phyloP scores from a whole-genome alignment of 2,329 filamentous ascomycete species.

The Epichloe bromicola region DNA sequence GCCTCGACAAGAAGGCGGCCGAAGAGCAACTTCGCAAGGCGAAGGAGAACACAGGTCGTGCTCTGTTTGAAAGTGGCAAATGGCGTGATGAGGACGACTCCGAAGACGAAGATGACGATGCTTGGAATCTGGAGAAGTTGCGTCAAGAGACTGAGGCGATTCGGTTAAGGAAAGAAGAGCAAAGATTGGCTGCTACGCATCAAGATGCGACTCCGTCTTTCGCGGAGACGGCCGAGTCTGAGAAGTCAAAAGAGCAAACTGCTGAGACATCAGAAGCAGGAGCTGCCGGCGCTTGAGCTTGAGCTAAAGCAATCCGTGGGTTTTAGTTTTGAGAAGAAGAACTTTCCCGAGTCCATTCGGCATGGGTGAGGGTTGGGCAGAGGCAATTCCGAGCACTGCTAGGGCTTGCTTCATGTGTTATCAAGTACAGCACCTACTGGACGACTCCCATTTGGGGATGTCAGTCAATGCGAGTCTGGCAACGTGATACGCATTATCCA shows the following conservation, averaged over 20 bases:
- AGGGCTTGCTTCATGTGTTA: conserved; percentile 3
- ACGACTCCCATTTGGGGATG: background rate
- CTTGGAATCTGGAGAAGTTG: conserved; percentile 73
- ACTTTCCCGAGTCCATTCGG: background rate
- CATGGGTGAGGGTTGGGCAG: conserved; percentile 5
- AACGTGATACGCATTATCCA: background rate
- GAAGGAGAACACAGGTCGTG: conserved; percentile 90
- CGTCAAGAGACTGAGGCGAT: conserved; percentile 73
- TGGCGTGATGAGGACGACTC: conserved; percentile 62
- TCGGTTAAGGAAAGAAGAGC: conserved; percentile 64
- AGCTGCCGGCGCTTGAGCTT: conserved; percentile 8
- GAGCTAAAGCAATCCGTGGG: background rate
- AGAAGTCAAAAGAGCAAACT: conserved; percentile 3
- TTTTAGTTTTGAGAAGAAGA: background rate
- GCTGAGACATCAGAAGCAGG: conserved; percentile 1
- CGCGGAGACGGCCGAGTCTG: background rate
- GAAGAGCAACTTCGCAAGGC: conserved; percentile 81
- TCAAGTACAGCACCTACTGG: conserved; percentile 6
- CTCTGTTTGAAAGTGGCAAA: conserved; percentile 92
- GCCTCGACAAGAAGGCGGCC: conserved; percentile 87
- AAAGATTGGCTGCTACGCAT: conserved; percentile 34
- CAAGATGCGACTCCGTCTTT: background rate
- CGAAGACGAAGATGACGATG: conserved; percentile 46
- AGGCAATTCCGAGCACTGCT: conserved; percentile 16
- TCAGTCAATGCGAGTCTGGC: background rate